Evolutionary conservation across 768 basidiomycete genomes (phyloP).

Genomic region (Daedaleopsis nitida): DNA sequence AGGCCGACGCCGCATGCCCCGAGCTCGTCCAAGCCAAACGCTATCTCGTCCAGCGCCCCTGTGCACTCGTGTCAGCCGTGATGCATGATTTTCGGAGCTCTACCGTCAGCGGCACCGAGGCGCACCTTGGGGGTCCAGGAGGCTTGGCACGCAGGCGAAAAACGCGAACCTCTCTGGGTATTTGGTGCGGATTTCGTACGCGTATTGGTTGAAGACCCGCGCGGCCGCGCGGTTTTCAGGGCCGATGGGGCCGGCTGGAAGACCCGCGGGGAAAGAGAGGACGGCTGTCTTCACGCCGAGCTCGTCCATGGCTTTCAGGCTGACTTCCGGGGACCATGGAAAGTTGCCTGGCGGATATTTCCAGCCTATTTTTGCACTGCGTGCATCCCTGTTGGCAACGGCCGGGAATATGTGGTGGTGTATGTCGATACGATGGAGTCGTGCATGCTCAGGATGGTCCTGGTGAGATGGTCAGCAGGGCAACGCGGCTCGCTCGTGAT

Average conservation of each 20-base stretch:
- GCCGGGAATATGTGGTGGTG: conserved; percentile 77
- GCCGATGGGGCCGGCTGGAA: conserved; percentile 41
- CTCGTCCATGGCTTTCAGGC: conserved; percentile 64
- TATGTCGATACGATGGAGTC: conserved; percentile 50
- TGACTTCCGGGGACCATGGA: conserved; percentile 63
- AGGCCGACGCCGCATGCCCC: conserved; percentile 65
- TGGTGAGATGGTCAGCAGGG: not conserved
- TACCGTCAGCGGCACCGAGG: not conserved
- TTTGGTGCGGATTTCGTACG: conserved; percentile 48
- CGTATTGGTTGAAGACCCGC: conserved; percentile 49
- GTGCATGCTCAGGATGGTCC: not conserved
- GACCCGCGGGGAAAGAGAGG: conserved; percentile 65
- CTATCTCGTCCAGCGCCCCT: conserved; percentile 65
- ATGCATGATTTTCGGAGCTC: too few species aligned
- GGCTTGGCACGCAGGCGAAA: conserved; percentile 61
- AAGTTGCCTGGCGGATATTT: conserved; percentile 61
- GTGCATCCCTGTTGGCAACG: conserved; percentile 46
- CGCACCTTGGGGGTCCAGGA: conserved; percentile 6
- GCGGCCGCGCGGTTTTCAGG: conserved; percentile 41
- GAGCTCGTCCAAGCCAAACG: conserved; percentile 61
- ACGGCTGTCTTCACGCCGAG: conserved; percentile 60
- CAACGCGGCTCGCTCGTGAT: not conserved
- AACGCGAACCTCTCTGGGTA: conserved; percentile 67
- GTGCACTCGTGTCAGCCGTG: not conserved
- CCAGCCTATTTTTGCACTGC: conserved; percentile 57